Evolutionary conservation across 2,329 filamentous ascomycete species (phyloP).

Genomic region (Ceratocystis smalleyi): DNA sequence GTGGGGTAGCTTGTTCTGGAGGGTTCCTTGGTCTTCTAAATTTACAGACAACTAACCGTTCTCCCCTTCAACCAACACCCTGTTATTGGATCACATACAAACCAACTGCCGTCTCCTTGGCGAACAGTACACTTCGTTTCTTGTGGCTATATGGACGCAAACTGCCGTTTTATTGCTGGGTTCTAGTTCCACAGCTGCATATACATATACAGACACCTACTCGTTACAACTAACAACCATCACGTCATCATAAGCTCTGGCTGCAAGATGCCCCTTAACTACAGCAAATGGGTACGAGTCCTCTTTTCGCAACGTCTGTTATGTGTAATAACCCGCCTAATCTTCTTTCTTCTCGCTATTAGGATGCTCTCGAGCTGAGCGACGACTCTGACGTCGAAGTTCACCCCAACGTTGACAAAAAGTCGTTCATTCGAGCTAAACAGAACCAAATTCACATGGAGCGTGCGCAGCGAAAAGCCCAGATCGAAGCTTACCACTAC

Average conservation of each 20-base stretch:
- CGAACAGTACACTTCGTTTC: neutral
- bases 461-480: constrained; percentile 65
- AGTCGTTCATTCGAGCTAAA: constrained; percentile 95
- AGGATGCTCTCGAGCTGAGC: constrained; percentile 87
- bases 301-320: neutral
- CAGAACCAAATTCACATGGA: constrained; percentile 94
- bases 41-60: neutral
- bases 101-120: neutral
- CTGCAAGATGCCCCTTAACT: constrained; percentile 35
- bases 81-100: neutral
- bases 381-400: constrained; percentile 98
- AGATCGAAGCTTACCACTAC: constrained; percentile 85
- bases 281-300: constrained; percentile 52
- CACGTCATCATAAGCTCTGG: constrained; percentile 21
- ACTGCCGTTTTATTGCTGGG: neutral
- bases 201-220: constrained; percentile 16
- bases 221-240: constrained; percentile 9
- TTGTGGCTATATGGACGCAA: neutral
- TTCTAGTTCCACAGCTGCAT: neutral
- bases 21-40: constrained; percentile 7
- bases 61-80: neutral
- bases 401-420: constrained; percentile 96
- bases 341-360: constrained; percentile 2
- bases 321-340: constrained; percentile 13
- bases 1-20: constrained; percentile 3